Conservation (phyloP, 2,329 filamentous ascomycete genomes). For the Paecilomyces dactylethromorphus region DNA sequence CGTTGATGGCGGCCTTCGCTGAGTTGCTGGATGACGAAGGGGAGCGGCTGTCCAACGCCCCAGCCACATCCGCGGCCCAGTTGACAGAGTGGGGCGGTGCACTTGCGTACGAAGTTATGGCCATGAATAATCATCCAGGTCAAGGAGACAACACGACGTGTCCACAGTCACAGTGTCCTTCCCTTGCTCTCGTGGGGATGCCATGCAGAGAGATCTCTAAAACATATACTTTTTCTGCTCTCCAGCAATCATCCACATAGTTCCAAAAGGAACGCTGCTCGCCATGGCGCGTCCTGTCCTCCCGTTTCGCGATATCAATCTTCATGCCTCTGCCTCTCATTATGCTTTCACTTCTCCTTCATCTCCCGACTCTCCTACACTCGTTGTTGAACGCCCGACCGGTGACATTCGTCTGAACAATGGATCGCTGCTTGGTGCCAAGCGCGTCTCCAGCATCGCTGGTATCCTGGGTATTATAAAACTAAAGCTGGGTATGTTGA, state of each 20-base stretch:
- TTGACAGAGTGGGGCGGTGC: slow-evolving; percentile 4
- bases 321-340: slow-evolving; percentile 83
- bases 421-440: slow-evolving; percentile 66
- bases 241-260: background rate
- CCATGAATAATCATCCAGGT: background rate
- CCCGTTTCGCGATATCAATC: slow-evolving; percentile 94
- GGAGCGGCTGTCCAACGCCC: slow-evolving; percentile 2
- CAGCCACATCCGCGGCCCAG: slow-evolving; percentile 20
- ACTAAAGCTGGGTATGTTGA: slow-evolving; percentile 70
- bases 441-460: slow-evolving; percentile 87
- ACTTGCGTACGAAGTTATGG: slow-evolving; percentile 1
- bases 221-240: background rate
- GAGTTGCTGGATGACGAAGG: slow-evolving; percentile 26
- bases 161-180: background rate
- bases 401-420: slow-evolving; percentile 83
- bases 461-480: slow-evolving; percentile 93
- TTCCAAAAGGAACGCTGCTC: slow-evolving; percentile 8
- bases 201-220: background rate
- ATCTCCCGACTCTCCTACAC: slow-evolving; percentile 76
- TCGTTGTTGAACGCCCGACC: slow-evolving; percentile 85
- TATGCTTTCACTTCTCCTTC: slow-evolving; percentile 97
- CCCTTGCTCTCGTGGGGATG: background rate
- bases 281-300: slow-evolving; percentile 37
- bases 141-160: background rate
- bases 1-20: slow-evolving; percentile 11